Base-by-base conservation (phyloP, 208 protist species). In the Zelonia costaricensis region DNA sequence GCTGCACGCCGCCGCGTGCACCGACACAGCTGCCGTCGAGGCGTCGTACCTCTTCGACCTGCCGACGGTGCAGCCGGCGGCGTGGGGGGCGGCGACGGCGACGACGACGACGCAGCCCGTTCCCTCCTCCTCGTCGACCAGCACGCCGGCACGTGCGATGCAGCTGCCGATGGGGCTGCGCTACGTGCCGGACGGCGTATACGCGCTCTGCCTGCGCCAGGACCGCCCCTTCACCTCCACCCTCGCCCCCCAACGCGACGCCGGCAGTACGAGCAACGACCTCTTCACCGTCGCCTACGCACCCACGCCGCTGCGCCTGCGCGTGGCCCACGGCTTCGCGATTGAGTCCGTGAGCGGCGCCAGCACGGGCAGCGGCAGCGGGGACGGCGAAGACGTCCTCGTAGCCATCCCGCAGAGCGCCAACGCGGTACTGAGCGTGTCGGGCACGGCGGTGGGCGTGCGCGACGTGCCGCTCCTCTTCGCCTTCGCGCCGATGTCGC, bases 371-470 rank as follows among this genome's bases (percentile, higher is more conserved):
- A 40, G 9, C 40, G 47, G 22, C 31, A 55, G 8, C 2, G 42
- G 9, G 13, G 12, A 20, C 47, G 31, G 27, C 15, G 40, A 47
- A 0, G 22, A 51, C 35, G 39, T 8, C 53, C 44, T 62, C 18
- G 39, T 88, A 23, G 70, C 69, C 16, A 62, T 84, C 20, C 56
- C 76, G 51, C 76, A 86, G 49, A 62, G 80, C 46, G 69, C 54
- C 65, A 76, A 86, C 54, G 63, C 76, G 7, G 62, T 38, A 10
- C 51, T 88, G 38, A 33, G 44, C 12, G 49, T 92, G 31, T 61
- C 70, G 5, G 85, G 81, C 12, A 70, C 78, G 36, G 78, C 80
- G 1, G 79, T 92, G 4, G 65, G 52, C 47, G 69, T 78, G 44
- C 62, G 40, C 27, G 65, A 55, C 35, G 67, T 69, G 42, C 71